These are phyloP conservation scores for Arxiozyma slooffiae DNA, from an alignment of 1,139 yeast genomes.

Conservation along the genomic window DNA sequence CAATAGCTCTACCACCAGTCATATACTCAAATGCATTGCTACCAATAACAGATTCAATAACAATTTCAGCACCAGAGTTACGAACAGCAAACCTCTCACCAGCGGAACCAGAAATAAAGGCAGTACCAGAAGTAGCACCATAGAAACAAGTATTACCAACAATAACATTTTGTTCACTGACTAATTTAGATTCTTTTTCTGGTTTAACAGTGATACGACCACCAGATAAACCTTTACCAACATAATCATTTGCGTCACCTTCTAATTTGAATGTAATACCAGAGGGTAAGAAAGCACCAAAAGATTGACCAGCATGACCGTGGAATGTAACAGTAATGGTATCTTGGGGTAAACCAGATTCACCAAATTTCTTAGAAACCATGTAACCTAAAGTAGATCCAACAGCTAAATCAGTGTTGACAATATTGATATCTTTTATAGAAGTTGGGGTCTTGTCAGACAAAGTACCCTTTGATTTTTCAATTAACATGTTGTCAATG, in stretches of 20 bases:
- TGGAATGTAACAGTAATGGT: conserved; percentile 84
- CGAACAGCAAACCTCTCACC: conserved; percentile 98
- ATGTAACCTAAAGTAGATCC: conserved; percentile 93
- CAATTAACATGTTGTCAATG: conserved; percentile 88
- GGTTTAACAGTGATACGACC: conserved; percentile 91
- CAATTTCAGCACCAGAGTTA: conserved; percentile 96
- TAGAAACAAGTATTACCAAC: conserved; percentile 96
- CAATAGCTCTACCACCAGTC: conserved; percentile 98
- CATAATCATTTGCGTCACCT: conserved; percentile 97
- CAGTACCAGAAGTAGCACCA: conserved; percentile 94
- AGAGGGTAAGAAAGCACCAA: conserved; percentile 94
- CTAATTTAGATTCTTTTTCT: conserved; percentile 71
- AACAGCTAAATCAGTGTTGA: conserved; percentile 91
- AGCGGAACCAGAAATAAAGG: conserved; percentile 92
- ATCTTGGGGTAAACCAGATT: conserved; percentile 86
- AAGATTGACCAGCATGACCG: conserved; percentile 97
- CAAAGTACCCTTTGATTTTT: conserved; percentile 86
- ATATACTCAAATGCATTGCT: conserved; percentile 98
- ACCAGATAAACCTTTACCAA: conserved; percentile 95
- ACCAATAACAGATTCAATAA: conserved; percentile 87
- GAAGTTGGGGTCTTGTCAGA: conserved; percentile 93
- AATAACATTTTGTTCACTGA: conserved; percentile 91
- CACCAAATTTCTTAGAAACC: conserved; percentile 88
- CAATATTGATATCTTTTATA: conserved; percentile 72
- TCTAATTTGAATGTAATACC: conserved; percentile 92